A percentile compares a stretch with the other conserved stretches of the same genome.
Conservation (phyloP, 208 protist species). For the Trypanosoma lewisi region DNA sequence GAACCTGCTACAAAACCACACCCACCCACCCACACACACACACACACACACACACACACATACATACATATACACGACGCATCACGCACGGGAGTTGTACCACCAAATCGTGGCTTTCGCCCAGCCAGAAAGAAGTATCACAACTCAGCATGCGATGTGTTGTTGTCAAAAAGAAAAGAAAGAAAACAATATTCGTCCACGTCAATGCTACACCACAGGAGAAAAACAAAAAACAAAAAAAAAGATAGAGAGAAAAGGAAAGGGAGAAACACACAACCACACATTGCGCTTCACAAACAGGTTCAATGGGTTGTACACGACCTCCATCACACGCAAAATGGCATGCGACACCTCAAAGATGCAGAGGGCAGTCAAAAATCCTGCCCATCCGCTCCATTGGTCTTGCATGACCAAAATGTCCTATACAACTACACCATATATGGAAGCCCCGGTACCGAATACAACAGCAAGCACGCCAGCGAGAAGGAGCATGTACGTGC, state of each 20-base stretch:
- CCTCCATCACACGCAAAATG: neutral
- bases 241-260: neutral
- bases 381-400: neutral
- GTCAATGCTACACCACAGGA: too few species aligned
- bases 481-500: conserved; percentile 75
- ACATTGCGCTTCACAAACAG: neutral
- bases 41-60: too few species aligned
- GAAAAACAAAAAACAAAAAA: too few species aligned
- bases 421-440: conserved; percentile 38
- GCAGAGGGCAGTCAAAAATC: neutral
- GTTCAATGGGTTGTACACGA: neutral
- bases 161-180: too few species aligned
- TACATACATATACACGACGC: neutral
- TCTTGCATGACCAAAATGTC: neutral
- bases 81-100: neutral
- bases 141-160: too few species aligned
- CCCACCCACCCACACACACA: too few species aligned
- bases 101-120: neutral
- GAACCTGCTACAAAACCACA: too few species aligned
- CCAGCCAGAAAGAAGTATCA: too few species aligned
- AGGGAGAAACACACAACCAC: neutral
- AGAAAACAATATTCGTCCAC: too few species aligned
- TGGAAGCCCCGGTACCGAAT: conserved; percentile 60
- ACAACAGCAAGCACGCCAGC: conserved; percentile 63
- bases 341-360: neutral